Conservation (phyloP, 768 basidiomycete genomes). For the Nevesoporus exiguus region DNA sequence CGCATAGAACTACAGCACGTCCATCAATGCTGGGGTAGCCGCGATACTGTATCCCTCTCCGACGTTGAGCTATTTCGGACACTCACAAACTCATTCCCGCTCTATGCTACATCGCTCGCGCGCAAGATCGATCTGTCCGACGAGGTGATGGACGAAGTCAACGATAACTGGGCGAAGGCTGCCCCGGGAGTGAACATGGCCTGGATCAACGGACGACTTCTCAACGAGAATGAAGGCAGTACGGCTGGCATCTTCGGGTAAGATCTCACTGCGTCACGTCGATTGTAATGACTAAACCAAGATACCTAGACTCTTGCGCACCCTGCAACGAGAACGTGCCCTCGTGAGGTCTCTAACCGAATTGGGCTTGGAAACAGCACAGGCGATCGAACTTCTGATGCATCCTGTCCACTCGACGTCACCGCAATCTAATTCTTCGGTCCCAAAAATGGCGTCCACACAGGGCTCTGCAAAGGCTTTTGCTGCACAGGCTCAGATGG, state of each 20-base stretch:
- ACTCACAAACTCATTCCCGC: constrained; percentile 87
- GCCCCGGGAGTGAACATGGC: constrained; percentile 53
- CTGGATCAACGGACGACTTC: constrained; percentile 77
- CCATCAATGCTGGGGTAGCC: constrained; percentile 21
- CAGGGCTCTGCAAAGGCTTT: constrained; percentile 12
- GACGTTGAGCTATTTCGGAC: constrained; percentile 42
- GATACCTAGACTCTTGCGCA: constrained; percentile 52
- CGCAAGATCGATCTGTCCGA: constrained; percentile 59
- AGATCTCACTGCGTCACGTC: neutral
- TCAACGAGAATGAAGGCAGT: constrained; percentile 63
- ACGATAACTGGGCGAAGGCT: constrained; percentile 49
- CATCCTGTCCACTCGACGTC: constrained; percentile 54
- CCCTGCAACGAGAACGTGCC: constrained; percentile 68
- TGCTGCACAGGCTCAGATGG: constrained; percentile 1
- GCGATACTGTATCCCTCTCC: constrained; percentile 11
- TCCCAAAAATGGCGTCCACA: neutral
- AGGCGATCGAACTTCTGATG: constrained; percentile 73
- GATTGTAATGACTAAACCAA: constrained; percentile 6
- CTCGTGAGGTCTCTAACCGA: constrained; percentile 56
- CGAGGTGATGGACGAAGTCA: constrained; percentile 52
- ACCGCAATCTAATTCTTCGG: constrained; percentile 36
- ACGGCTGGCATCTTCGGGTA: constrained; percentile 52
- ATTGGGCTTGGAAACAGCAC: constrained; percentile 56
- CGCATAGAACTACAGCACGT: constrained; percentile 25
- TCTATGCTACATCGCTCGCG: constrained; percentile 71